These are phyloP conservation scores for Corymbia calophylla DNA, from an alignment of 441 rosid genomes.

Conservation along the genomic window DNA sequence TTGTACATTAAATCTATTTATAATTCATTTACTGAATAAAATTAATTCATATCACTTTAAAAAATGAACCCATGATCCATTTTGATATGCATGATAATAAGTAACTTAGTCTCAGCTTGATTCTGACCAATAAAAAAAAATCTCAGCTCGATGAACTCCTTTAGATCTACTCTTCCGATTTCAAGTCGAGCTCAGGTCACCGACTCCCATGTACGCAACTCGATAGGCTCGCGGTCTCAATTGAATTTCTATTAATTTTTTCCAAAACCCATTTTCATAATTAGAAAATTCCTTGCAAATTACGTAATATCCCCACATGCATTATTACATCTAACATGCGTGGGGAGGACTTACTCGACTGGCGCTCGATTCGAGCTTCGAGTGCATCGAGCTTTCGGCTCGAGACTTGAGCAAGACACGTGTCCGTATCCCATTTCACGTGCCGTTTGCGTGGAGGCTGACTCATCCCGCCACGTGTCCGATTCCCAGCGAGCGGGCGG, in stretches of 20 bases:
- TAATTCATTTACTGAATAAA: too few relatives aligned
- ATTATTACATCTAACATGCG: not conserved
- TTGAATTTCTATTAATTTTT: not conserved
- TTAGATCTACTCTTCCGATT: not conserved
- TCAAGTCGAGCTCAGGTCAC: not conserved
- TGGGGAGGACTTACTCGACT: not conserved
- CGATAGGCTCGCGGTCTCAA: not conserved
- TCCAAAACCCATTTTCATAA: not conserved
- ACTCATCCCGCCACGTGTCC: not conserved
- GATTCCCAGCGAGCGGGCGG: not conserved
- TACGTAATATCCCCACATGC: accelerated
- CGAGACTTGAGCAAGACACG: not conserved
- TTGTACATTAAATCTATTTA: too few relatives aligned
- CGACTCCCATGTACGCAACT: not conserved
- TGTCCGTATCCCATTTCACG: not conserved
- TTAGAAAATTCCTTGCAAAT: not conserved
- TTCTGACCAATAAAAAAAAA: not conserved
- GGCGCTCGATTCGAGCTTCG: not conserved
- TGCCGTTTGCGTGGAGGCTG: not conserved
- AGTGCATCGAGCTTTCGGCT: not conserved
- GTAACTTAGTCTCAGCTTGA: accelerated
- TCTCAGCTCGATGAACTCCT: not conserved
- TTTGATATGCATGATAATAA: accelerated
- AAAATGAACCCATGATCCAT: accelerated
- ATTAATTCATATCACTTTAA: too few relatives aligned